A percentile compares a stretch with the other conserved stretches of the same genome.
These are phyloP conservation scores for Penicillium flavigenum DNA, from an alignment of 495 filamentous ascomycete species.

Conservation along the genomic window DNA sequence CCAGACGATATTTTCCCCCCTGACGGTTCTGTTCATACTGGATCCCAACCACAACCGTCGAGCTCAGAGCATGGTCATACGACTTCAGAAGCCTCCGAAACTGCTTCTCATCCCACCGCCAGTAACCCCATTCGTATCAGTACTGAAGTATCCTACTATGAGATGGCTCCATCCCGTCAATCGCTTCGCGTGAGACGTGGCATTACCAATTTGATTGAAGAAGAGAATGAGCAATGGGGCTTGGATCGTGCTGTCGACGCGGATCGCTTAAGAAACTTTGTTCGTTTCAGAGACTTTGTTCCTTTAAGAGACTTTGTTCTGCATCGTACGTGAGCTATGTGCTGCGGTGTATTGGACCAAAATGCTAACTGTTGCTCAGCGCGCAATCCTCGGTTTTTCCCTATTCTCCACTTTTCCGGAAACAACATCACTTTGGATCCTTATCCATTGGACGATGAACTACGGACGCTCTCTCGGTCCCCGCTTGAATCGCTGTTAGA, in stretches of 20 bases:
- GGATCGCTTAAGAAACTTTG: not conserved
- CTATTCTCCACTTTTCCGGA: constrained; percentile 59
- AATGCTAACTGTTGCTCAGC: constrained; percentile 13
- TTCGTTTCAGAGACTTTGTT: not conserved
- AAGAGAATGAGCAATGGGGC: constrained; percentile 16
- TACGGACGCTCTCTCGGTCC: constrained; percentile 47
- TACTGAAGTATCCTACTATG: not conserved
- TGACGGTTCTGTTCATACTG: constrained; percentile 25
- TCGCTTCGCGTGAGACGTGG: constrained; percentile 2
- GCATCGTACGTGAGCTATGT: constrained; percentile 20
- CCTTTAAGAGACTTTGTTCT: not conserved
- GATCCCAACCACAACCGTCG: not conserved
- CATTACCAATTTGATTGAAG: constrained; percentile 20
- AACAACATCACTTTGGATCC: constrained; percentile 57
- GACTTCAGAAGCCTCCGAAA: not conserved
- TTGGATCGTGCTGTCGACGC: no score
- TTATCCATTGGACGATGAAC: constrained; percentile 42
- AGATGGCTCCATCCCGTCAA: not conserved
- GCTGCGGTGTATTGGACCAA: not conserved
- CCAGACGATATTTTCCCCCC: constrained; percentile 34
- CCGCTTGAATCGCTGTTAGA: constrained; percentile 43
- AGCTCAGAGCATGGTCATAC: not conserved
- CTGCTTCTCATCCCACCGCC: no score
- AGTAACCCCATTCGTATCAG: not conserved
- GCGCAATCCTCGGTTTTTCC: constrained; percentile 30